A percentile compares a stretch with the other conserved stretches of the same genome.
phyloP scores from a whole-genome alignment of 192 early-diverging fungal genomes.

The Podila epicladia region DNA sequence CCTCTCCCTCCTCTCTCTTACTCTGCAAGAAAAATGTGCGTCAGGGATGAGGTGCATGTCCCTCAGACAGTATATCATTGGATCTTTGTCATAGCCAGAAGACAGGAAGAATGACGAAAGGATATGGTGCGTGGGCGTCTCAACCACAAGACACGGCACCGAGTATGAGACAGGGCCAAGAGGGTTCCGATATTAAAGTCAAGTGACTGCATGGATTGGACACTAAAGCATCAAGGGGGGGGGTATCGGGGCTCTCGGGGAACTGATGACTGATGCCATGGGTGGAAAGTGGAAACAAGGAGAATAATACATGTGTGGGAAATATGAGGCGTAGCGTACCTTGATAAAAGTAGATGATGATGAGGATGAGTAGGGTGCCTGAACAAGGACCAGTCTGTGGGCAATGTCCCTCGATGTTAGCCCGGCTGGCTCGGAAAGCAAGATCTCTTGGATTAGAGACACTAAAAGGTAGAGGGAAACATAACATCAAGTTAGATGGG shows the following conservation, averaged over 20 bases:
- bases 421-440: constrained; percentile 25
- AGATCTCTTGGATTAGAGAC: constrained; percentile 43
- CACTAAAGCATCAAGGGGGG: too few relatives aligned
- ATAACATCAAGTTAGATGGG: not conserved
- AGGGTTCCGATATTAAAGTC: too few relatives aligned
- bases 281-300: not conserved
- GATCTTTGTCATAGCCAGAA: too few relatives aligned
- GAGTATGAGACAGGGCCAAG: too few relatives aligned
- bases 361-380: constrained; percentile 43
- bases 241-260: not conserved
- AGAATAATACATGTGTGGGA: not conserved
- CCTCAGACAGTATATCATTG: too few relatives aligned
- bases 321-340: constrained; percentile 15
- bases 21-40: not conserved
- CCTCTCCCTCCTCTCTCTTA: not conserved
- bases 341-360: constrained; percentile 38
- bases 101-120: too few relatives aligned
- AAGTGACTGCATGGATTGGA: too few relatives aligned
- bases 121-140: too few relatives aligned
- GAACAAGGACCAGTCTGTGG: constrained; percentile 30
- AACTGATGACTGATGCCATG: not conserved
- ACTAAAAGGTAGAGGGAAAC: constrained; percentile 9
- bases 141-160: too few relatives aligned
- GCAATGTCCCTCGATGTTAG: constrained; percentile 46
- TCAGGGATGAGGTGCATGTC: constrained; percentile 5